Evolutionary conservation across 306 rosid species (phyloP).

Genomic region (Datisca glomerata): DNA sequence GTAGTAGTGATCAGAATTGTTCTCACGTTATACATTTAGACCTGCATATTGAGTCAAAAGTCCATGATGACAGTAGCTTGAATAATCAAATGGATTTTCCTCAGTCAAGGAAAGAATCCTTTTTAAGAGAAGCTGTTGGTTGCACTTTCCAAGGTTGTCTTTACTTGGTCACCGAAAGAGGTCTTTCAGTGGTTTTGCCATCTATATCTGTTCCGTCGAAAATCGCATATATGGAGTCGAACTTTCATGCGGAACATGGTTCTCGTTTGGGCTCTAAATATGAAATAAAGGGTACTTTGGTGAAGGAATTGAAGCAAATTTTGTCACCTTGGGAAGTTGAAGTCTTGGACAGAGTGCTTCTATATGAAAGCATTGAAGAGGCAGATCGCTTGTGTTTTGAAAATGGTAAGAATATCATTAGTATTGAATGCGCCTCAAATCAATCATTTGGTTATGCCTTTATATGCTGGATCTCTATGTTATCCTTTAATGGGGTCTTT

Average conservation of each 20-base stretch:
- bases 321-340: conserved; percentile 67
- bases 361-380: conserved; percentile 65
- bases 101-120: conserved; percentile 39
- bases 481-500: too few species aligned
- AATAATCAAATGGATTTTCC: conserved; percentile 22
- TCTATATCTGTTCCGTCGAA: conserved; percentile 50
- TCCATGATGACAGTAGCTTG: conserved; percentile 51
- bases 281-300: conserved; percentile 34
- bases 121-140: conserved; percentile 71
- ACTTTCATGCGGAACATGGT: conserved; percentile 40
- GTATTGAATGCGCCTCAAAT: not conserved
- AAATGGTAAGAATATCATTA: conserved; percentile 73
- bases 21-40: conserved; percentile 57
- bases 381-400: conserved; percentile 72
- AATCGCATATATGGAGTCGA: conserved; percentile 53
- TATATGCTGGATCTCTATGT: too few species aligned
- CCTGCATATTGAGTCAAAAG: conserved; percentile 37
- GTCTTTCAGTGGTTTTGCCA: conserved; percentile 72
- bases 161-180: conserved; percentile 68
- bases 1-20: conserved; percentile 24
- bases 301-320: conserved; percentile 26
- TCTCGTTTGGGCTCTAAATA: conserved; percentile 22
- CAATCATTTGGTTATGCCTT: not conserved
- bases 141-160: conserved; percentile 71
- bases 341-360: conserved; percentile 75